Percentiles rank a stretch among this genome's conserved stretches.
phyloP scores from a whole-genome alignment of 331 rosid genomes.

The Cydonia oblonga region DNA sequence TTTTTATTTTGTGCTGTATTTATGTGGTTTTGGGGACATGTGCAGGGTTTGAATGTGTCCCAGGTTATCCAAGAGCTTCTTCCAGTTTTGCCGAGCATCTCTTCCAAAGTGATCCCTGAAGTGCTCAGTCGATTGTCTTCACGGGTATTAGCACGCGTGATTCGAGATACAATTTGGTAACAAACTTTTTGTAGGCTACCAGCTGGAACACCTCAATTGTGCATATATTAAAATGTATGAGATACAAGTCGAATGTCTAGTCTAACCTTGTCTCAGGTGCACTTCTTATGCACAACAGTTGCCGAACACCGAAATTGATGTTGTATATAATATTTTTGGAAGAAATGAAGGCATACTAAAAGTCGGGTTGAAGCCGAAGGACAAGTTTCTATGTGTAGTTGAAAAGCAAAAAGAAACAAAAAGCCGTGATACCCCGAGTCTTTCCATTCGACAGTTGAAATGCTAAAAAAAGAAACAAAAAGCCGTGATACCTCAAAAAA shows the following conservation, averaged over 20 bases:
- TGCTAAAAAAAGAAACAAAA: too few relatives aligned
- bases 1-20: background rate
- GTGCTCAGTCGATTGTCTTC: conserved; percentile 73
- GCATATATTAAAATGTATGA: conserved; percentile 3
- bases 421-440: too few relatives aligned
- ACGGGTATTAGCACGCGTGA: conserved; percentile 73
- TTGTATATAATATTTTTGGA: conserved; percentile 6
- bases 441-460: background rate
- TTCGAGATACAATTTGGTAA: conserved; percentile 74
- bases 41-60: conserved; percentile 46
- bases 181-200: background rate
- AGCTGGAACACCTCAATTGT: conserved; percentile 26
- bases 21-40: conserved; percentile 5
- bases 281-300: background rate
- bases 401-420: background rate
- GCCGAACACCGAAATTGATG: background rate
- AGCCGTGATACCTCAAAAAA: background rate
- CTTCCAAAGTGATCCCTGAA: conserved; percentile 75
- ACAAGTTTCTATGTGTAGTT: background rate
- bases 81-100: conserved; percentile 77
- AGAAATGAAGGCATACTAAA: background rate
- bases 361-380: background rate
- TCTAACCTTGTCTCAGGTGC: conserved; percentile 8
- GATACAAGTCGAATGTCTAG: background rate
- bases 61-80: conserved; percentile 69